These are phyloP conservation scores for Corynascus novoguineensis DNA, from an alignment of 495 filamentous ascomycete species.

Conservation along the genomic window DNA sequence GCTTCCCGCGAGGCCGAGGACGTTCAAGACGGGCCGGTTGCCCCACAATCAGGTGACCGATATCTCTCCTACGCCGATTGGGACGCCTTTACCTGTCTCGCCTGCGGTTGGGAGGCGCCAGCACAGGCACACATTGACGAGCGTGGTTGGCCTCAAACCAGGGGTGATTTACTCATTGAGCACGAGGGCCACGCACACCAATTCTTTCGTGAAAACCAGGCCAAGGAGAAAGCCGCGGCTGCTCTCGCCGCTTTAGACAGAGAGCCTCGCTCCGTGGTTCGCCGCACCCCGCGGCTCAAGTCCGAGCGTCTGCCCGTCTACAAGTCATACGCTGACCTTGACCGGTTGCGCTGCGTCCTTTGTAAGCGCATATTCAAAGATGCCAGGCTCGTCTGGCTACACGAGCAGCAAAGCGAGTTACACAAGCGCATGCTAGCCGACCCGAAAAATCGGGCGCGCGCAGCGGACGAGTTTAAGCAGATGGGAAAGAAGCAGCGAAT, in stretches of 20 bases:
- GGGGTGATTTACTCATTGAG: conserved; percentile 27
- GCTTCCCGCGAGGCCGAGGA: conserved; percentile 16
- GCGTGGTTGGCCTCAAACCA: conserved; percentile 18
- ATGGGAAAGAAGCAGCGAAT: conserved; percentile 56
- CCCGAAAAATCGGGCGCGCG: conserved; percentile 49
- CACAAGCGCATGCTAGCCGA: conserved; percentile 67
- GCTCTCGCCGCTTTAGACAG: conserved; percentile 27
- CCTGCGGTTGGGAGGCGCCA: conserved; percentile 30
- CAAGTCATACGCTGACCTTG: conserved; percentile 62
- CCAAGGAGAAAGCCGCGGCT: conserved; percentile 27
- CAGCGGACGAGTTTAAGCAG: conserved; percentile 46
- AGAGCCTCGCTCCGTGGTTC: conserved; percentile 22
- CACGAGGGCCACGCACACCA: conserved; percentile 29
- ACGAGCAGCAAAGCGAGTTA: conserved; percentile 69
- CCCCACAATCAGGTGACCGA: conserved; percentile 23
- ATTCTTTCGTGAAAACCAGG: conserved; percentile 30
- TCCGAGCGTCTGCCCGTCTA: conserved; percentile 26
- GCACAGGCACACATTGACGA: conserved; percentile 20
- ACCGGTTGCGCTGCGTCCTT: conserved; percentile 68
- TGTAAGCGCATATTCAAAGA: conserved; percentile 71
- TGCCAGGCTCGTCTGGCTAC: conserved; percentile 60
- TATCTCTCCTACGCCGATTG: conserved; percentile 34
- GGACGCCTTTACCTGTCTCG: conserved; percentile 29
- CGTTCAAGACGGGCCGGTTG: conserved; percentile 16
- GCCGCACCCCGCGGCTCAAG: conserved; percentile 25